These are phyloP conservation scores for Fusarium mexicanum DNA, from an alignment of 2,329 filamentous ascomycete genomes.

Conservation along the genomic window DNA sequence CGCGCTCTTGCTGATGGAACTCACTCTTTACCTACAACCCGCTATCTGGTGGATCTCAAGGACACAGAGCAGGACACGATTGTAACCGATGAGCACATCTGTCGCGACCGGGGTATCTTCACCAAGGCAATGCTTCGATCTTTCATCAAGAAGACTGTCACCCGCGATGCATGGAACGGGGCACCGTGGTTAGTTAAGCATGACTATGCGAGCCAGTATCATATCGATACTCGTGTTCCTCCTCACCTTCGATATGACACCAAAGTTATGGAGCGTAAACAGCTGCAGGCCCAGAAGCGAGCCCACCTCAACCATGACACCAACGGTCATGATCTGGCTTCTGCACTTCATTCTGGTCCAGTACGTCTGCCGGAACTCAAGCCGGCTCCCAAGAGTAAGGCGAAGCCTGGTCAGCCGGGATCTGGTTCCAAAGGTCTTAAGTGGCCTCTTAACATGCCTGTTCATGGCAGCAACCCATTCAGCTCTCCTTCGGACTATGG, in stretches of 20 bases:
- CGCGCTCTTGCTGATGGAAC: constrained; percentile 72
- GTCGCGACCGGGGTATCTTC: constrained; percentile 88
- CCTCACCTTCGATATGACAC: constrained; percentile 83
- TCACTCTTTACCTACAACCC: constrained; percentile 74
- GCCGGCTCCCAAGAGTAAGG: constrained; percentile 75
- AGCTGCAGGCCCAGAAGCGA: constrained; percentile 73
- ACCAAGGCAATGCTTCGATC: constrained; percentile 93
- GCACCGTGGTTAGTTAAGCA: constrained; percentile 95
- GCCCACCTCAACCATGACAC: constrained; percentile 58
- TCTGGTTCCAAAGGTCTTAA: constrained; percentile 56
- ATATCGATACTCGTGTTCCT: constrained; percentile 88
- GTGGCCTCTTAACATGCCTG: constrained; percentile 46
- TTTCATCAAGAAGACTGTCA: constrained; percentile 95
- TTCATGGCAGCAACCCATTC: constrained; percentile 57
- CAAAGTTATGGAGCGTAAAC: constrained; percentile 80
- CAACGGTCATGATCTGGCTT: constrained; percentile 51
- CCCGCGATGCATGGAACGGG: constrained; percentile 91
- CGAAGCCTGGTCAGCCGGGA: constrained; percentile 56
- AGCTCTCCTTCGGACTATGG: constrained; percentile 57
- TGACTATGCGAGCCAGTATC: constrained; percentile 82
- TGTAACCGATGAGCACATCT: constrained; percentile 84
- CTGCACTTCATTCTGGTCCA: constrained; percentile 53
- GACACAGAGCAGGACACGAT: constrained; percentile 77
- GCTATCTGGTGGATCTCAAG: constrained; percentile 82
- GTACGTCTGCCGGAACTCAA: constrained; percentile 77